Evolutionary conservation across 306 rosid species (phyloP).

Genomic region (Casuarina cunninghamiana): DNA sequence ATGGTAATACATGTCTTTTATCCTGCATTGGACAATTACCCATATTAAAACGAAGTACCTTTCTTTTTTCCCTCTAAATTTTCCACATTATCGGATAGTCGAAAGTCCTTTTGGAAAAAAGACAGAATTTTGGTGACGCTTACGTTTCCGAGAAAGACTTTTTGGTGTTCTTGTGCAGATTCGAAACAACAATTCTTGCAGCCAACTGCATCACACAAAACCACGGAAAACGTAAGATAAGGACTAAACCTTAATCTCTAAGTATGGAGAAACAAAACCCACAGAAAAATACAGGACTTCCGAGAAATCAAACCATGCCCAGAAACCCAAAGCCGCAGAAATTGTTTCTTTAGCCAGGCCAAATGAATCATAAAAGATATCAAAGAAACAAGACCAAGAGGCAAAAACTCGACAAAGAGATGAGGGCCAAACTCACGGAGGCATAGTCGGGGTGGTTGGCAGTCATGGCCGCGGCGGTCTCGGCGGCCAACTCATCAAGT

Average conservation of each 20-base stretch:
- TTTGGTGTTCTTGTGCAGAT: constrained; percentile 72
- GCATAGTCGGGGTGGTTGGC: constrained; percentile 94
- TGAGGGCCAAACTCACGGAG: constrained; percentile 44
- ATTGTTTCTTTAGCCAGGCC: not conserved
- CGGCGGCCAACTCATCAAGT: constrained; percentile 95
- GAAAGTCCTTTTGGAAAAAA: not conserved
- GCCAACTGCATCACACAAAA: constrained; percentile 56
- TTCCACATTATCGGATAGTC: not conserved
- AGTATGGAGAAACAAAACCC: not conserved
- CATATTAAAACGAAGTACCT: not conserved
- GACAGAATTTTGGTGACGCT: not conserved
- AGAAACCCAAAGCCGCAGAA: not conserved
- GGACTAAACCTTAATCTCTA: not conserved
- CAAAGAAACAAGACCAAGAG: not conserved
- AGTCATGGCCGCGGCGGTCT: constrained; percentile 94
- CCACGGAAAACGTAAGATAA: not conserved
- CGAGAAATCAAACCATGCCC: not conserved
- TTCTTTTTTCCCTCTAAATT: not conserved
- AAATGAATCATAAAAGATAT: not conserved
- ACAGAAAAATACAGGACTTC: not conserved
- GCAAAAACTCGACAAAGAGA: not conserved
- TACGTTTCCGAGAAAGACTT: constrained; percentile 79
- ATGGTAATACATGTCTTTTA: constrained; percentile 64
- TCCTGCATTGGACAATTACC: constrained; percentile 32
- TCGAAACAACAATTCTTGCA: constrained; percentile 78